phyloP scores from a whole-genome alignment of 2,329 filamentous ascomycete species.

The Calonectria ilicicola region DNA sequence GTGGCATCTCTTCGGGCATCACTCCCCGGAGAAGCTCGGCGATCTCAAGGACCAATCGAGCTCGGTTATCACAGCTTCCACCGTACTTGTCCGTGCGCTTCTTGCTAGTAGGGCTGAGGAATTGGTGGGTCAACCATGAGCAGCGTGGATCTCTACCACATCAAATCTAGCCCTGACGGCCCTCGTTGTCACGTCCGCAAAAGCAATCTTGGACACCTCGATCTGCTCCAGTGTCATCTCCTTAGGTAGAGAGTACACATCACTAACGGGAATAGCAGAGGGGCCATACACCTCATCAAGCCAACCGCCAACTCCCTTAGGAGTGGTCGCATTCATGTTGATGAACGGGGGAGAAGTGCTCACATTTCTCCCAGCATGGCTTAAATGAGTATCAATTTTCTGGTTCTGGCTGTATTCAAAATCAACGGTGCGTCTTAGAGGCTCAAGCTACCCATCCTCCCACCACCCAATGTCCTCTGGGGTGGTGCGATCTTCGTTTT shows the following conservation, averaged over 20 bases:
- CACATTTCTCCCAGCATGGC: conserved; percentile 78
- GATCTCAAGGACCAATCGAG: conserved; percentile 75
- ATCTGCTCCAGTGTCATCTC: conserved; percentile 76
- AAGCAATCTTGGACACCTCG: conserved; percentile 69
- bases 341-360: conserved; percentile 66
- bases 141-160: conserved; percentile 80
- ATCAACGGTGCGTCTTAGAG: conserved; percentile 68
- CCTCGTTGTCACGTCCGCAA: conserved; percentile 64
- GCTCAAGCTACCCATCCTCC: conserved; percentile 48
- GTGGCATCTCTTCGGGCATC: conserved; percentile 75
- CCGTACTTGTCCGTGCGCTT: conserved; percentile 75
- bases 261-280: conserved; percentile 62
- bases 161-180: conserved; percentile 75
- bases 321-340: conserved; percentile 56
- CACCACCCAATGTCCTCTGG: conserved; percentile 5
- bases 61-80: conserved; percentile 78
- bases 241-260: conserved; percentile 69
- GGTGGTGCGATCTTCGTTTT: conserved; percentile 10
- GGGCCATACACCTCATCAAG: conserved; percentile 55
- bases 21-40: conserved; percentile 69
- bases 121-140: conserved; percentile 82
- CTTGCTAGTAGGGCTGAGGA: conserved; percentile 77
- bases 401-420: conserved; percentile 70
- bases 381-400: conserved; percentile 79
- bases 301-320: conserved; percentile 63